Conservation (phyloP, 192 early-diverging fungal genomes). For the Backusella mclennaniae region DNA sequence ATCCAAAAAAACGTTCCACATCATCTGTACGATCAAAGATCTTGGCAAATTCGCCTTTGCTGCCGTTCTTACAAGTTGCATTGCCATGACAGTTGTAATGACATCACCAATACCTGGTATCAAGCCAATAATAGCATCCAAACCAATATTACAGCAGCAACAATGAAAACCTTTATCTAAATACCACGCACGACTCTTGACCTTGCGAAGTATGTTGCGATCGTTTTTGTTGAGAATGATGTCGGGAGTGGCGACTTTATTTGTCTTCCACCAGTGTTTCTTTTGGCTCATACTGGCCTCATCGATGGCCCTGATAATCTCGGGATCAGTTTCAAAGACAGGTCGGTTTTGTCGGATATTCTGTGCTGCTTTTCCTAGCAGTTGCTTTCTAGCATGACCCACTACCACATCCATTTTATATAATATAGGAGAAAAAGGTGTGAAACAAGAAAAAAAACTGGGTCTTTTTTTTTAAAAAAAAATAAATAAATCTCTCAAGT, state of each 20-base stretch:
- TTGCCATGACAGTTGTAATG: conserved; percentile 36
- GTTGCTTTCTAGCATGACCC: conserved; percentile 5
- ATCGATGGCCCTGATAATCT: conserved; percentile 22
- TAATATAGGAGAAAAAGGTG: background rate
- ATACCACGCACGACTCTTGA: conserved; percentile 43
- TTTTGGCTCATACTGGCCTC: conserved; percentile 9
- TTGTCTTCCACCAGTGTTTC: conserved; percentile 24
- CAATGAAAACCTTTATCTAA: conserved; percentile 45
- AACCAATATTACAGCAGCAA: conserved; percentile 41
- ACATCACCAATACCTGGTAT: conserved; percentile 52
- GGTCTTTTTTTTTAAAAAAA: background rate
- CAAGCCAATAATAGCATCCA: conserved; percentile 51
- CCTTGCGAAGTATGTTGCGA: conserved; percentile 30
- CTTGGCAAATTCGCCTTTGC: conserved; percentile 45
- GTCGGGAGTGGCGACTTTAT: conserved; percentile 12
- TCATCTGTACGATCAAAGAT: conserved; percentile 37
- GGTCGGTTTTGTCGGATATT: background rate
- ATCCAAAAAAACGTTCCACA: conserved; percentile 49
- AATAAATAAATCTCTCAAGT: background rate
- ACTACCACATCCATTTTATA: conserved; percentile 7
- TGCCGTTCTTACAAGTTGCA: conserved; percentile 41
- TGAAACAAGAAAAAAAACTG: background rate
- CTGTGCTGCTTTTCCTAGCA: background rate
- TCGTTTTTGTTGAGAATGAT: conserved; percentile 29
- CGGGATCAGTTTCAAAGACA: conserved; percentile 16